Conservation (phyloP, 108 stramenopile species). For the Pinguiococcus pyrenoidosus region DNA sequence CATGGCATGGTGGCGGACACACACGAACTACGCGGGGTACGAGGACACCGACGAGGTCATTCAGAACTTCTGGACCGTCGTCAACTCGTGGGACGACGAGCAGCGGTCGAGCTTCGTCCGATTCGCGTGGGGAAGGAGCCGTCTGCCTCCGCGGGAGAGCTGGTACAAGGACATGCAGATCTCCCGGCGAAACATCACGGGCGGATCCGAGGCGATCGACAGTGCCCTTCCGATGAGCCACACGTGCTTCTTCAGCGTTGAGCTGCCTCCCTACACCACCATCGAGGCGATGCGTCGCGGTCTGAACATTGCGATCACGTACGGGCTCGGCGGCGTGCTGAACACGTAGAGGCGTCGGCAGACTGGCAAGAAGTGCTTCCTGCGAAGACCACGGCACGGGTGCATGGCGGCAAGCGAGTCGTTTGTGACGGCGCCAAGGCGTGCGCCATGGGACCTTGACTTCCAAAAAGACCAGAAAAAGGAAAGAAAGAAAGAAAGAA, state of each 20-base stretch:
- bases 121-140: slow-evolving; percentile 50
- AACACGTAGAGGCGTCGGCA: too few species aligned
- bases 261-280: slow-evolving; percentile 39
- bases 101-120: slow-evolving; percentile 45
- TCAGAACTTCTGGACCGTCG: slow-evolving; percentile 39
- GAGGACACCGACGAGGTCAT: slow-evolving; percentile 21
- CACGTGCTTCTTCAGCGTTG: slow-evolving; percentile 48
- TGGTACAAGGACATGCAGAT: slow-evolving; percentile 36
- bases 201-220: slow-evolving; percentile 10
- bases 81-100: slow-evolving; percentile 30
- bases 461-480: too few species aligned
- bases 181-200: neutral
- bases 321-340: slow-evolving; percentile 35
- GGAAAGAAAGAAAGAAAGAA: too few species aligned
- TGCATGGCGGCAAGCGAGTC: too few species aligned
- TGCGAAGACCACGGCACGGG: too few species aligned
- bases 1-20: slow-evolving; percentile 29
- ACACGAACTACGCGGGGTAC: slow-evolving; percentile 35
- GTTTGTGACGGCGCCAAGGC: too few species aligned
- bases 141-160: slow-evolving; percentile 27
- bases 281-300: slow-evolving; percentile 44
- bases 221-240: slow-evolving; percentile 25
- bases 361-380: too few species aligned
- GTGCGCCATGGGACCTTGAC: too few species aligned
- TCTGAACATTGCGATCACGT: slow-evolving; percentile 35